Percentiles rank a stretch among this genome's conserved stretches.
Conservation (phyloP, 2,329 filamentous ascomycete genomes). For the Penicillium sp. region DNA sequence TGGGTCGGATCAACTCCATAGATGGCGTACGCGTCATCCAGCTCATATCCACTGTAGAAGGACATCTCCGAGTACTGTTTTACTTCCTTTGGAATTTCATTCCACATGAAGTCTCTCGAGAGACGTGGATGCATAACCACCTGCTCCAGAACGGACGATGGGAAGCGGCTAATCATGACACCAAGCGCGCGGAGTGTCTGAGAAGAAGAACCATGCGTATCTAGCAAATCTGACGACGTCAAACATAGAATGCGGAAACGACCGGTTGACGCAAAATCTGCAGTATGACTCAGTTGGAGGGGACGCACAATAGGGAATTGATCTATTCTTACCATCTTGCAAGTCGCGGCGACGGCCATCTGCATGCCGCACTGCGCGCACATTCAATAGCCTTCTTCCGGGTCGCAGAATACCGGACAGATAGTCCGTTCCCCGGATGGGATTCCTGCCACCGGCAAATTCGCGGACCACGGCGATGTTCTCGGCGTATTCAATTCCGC, state of each 20-base stretch:
- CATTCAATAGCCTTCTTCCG: conserved; percentile 36
- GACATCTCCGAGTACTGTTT: conserved; percentile 38
- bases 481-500: conserved; percentile 39
- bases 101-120: conserved; percentile 32
- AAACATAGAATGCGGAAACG: conserved; percentile 39
- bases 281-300: neutral
- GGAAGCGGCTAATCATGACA: conserved; percentile 26
- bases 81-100: conserved; percentile 29
- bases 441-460: conserved; percentile 17
- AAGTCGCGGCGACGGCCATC: conserved; percentile 37
- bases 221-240: conserved; percentile 35
- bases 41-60: conserved; percentile 34
- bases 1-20: conserved; percentile 34
- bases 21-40: conserved; percentile 37
- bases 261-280: conserved; percentile 39
- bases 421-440: conserved; percentile 34
- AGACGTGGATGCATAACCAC: conserved; percentile 36
- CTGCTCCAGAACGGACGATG: conserved; percentile 31
- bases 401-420: conserved; percentile 35
- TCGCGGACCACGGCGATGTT: conserved; percentile 29
- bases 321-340: conserved; percentile 32
- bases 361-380: conserved; percentile 35
- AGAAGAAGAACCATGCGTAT: conserved; percentile 28
- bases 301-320: neutral
- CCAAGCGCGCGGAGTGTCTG: conserved; percentile 25